Evolutionary conservation across 129 eudicot species (phyloP), one percentile per base, ranked within the genome.

Genomic region (Flaveria robusta): DNA sequence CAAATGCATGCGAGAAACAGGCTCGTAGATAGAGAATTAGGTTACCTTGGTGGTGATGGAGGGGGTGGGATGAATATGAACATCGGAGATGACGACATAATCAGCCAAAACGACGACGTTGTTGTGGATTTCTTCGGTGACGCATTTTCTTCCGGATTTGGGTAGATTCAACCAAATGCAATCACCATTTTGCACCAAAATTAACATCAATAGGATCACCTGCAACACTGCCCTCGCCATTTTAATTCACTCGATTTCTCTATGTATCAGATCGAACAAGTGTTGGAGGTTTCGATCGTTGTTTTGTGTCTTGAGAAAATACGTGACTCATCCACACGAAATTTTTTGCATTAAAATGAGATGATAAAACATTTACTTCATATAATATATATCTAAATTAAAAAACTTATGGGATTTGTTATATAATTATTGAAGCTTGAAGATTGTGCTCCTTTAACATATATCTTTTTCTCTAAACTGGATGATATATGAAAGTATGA

Each of bases 91-190:
- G 62, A 93, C 93, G 66, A 88, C 92, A 47, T 90, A 93, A 84
- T 90, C 97, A 16, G 89, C 89, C 86, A 90, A 81, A 87, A 93
- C 97, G 59, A 93, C 97, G 81, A 93, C 93, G 74, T 93, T 90
- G 86, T 76, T 88, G 46, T 90, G 98, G 75, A 93, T 85, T 79
- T 93, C 97, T 79, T 93, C 98, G 24, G 98, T 86, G 0, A 93
- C 96, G 76, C 98, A 93, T 71, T 93, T 93, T 70, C 88, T 77
- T n/a, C 97, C 96, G 9, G 86, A 67, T 34, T 86, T 60, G 16
- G 97, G 97, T 68, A 93, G 43, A 77, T 51, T 88, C 69, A 93
- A 59, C 98, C 98, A 90, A 20, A 93, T 81, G 77, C 87, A 87
- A 16, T 77, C 75, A 47, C 81, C 73, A 59, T 75, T 26, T 54